Conservation (phyloP, 495 filamentous ascomycete species). For the Penicillium ochrochloron region DNA sequence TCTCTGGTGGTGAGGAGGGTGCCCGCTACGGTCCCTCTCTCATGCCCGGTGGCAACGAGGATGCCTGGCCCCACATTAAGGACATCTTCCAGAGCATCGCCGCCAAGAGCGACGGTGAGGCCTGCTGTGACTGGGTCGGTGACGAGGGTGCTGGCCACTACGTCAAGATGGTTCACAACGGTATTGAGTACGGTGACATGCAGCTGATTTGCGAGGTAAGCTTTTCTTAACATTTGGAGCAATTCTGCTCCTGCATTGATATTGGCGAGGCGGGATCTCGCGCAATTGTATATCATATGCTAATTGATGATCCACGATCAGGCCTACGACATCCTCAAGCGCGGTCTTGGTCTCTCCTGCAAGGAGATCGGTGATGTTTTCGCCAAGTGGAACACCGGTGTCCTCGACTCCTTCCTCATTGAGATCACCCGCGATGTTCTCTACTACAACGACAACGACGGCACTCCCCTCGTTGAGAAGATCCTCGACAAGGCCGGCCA, state of each 20-base stretch:
- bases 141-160: conserved; percentile 99
- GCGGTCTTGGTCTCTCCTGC: conserved; percentile 78
- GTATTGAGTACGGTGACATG: conserved; percentile 99
- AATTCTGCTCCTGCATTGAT: neutral
- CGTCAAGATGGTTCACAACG: conserved; percentile 99
- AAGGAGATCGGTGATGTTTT: conserved; percentile 79
- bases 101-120: conserved; percentile 93
- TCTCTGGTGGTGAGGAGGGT: conserved; percentile 99
- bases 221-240: conserved; percentile 3
- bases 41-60: conserved; percentile 98
- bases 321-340: conserved; percentile 99
- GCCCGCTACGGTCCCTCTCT: conserved; percentile 95
- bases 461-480: conserved; percentile 90
- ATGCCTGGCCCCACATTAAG: conserved; percentile 98
- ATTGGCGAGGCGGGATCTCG: neutral
- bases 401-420: conserved; percentile 98
- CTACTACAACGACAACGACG: conserved; percentile 95
- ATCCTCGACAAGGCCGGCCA: conserved; percentile 98
- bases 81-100: conserved; percentile 97
- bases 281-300: neutral
- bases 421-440: conserved; percentile 98
- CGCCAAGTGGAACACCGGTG: conserved; percentile 95
- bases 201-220: conserved; percentile 97
- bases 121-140: conserved; percentile 99
- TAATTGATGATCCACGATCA: conserved; percentile 39